Conservation (phyloP, 2,329 filamentous ascomycete species). For the Sporothrix inflata region DNA sequence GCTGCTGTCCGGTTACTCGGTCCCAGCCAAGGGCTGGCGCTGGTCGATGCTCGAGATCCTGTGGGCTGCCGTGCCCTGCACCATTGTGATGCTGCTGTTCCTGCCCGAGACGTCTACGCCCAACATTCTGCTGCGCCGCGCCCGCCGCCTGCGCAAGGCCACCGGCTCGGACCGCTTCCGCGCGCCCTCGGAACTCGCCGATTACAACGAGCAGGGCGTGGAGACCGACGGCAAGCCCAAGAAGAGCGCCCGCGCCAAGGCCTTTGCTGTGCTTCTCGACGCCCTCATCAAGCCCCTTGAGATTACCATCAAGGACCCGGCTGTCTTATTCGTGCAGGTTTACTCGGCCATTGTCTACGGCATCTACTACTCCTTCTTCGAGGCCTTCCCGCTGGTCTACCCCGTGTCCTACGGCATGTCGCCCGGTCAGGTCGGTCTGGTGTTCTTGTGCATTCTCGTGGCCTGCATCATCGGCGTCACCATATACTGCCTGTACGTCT, state of each 20-base stretch:
- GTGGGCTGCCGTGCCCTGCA: constrained; percentile 49
- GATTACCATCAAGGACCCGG: constrained; percentile 62
- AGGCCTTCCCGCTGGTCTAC: constrained; percentile 69
- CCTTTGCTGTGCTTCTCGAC: constrained; percentile 51
- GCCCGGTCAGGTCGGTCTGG: constrained; percentile 59
- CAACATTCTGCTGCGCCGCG: constrained; percentile 59
- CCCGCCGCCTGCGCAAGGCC: constrained; percentile 53
- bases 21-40: constrained; percentile 41
- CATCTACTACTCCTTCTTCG: constrained; percentile 67
- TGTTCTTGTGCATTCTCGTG: constrained; percentile 64
- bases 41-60: constrained; percentile 43
- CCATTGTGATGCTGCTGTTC: constrained; percentile 36
- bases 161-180: constrained; percentile 61
- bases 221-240: constrained; percentile 47
- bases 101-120: constrained; percentile 49
- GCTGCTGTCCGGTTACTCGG: constrained; percentile 42
- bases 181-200: constrained; percentile 63
- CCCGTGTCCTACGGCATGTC: constrained; percentile 62
- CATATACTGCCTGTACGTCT: constrained; percentile 56
- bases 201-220: neutral
- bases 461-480: constrained; percentile 56
- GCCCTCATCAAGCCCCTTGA: constrained; percentile 60
- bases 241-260: neutral
- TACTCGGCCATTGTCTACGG: constrained; percentile 66
- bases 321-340: constrained; percentile 63